Evolutionary conservation across 148 eudicot genomes (phyloP), one percentile per base, ranked within the genome.

Genomic region (Tetragonia tetragonoides): DNA sequence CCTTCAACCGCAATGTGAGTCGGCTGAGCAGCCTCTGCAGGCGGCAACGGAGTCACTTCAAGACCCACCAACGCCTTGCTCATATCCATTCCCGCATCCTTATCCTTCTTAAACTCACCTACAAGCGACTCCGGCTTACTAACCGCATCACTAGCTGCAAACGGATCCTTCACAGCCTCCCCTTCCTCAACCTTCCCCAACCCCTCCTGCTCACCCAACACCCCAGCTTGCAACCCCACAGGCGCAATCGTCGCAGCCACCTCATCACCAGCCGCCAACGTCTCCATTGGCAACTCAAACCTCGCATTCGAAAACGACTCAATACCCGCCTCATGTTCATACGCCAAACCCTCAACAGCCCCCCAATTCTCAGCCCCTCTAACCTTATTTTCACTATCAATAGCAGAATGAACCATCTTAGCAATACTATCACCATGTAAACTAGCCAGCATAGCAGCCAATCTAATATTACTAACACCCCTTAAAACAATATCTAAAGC

Each of bases 341-440:
- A 12, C 0, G 92, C 88, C 70, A 87, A 72, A 37, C 81, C 81
- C 74, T 92, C 94, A 44, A 85, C 77, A 42, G 72, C 80, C 8
- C 23, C 79, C 98, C 98, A 94, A 84, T 77, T 94, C 79, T 92
- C 97, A 9, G 92, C 97, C 57, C 98, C 98, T n/a, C 98, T 74
- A 49, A 94, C 87, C 88, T 92, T 94, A 81, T 77, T 90, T 89
- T 94, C 98, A 0, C 92, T 78, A 40, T 86, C 88, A 18, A 94
- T 72, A 0, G 97, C 95, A 2, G 95, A 90, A 84, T 94, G 97
- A 69, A 94, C 97, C 98, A 94, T 92, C 68, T 94, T 94, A 14
- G 98, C 95, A 46, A 94, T 86, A 47, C 90, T 89, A 38, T 94
- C 98, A 2, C 95, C 95, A 72, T 94, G 98, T 89, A 94, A 71